phyloP scores from a whole-genome alignment of 805 yeast genomes.

The Barnettozyma siamensis region DNA sequence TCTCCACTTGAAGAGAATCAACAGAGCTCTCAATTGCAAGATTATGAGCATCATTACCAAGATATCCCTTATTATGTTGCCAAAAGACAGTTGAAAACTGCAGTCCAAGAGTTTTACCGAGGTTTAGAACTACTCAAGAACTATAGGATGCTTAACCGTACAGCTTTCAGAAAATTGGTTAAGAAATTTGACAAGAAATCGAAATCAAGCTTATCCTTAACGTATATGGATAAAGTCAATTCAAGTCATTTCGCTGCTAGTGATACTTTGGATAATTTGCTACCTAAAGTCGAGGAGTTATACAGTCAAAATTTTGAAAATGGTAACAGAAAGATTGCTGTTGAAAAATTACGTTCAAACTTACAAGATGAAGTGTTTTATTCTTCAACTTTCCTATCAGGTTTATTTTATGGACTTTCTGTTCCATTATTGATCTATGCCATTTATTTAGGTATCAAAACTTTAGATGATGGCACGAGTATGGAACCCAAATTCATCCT shows the following conservation, averaged over 20 bases:
- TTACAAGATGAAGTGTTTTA: conserved; percentile 33
- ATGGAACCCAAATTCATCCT: conserved; percentile 58
- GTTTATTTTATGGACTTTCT: conserved; percentile 64
- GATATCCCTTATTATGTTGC: conserved; percentile 59
- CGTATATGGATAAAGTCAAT: conserved; percentile 55
- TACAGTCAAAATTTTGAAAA: conserved; percentile 62
- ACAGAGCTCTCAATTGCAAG: conserved; percentile 29
- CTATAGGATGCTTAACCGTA: conserved; percentile 70
- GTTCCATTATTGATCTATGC: conserved; percentile 64
- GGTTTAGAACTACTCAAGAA: conserved; percentile 64
- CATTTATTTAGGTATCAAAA: conserved; percentile 43
- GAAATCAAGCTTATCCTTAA: conserved; percentile 34
- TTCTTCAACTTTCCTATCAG: conserved; percentile 49
- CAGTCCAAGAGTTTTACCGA: conserved; percentile 67
- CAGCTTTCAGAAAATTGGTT: conserved; percentile 83
- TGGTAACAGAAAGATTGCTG: conserved; percentile 60
- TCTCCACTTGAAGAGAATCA: neutral
- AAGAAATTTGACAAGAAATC: conserved; percentile 86
- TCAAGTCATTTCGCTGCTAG: conserved; percentile 54
- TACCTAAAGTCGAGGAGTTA: conserved; percentile 58
- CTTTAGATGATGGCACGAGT: conserved; percentile 33
- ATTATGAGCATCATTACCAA: conserved; percentile 37
- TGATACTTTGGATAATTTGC: conserved; percentile 59
- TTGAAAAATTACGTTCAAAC: conserved; percentile 59
- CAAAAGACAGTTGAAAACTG: conserved; percentile 59